Evolutionary conservation across 2,329 filamentous ascomycete species (phyloP).

Genomic region (Fusarium torulosum): DNA sequence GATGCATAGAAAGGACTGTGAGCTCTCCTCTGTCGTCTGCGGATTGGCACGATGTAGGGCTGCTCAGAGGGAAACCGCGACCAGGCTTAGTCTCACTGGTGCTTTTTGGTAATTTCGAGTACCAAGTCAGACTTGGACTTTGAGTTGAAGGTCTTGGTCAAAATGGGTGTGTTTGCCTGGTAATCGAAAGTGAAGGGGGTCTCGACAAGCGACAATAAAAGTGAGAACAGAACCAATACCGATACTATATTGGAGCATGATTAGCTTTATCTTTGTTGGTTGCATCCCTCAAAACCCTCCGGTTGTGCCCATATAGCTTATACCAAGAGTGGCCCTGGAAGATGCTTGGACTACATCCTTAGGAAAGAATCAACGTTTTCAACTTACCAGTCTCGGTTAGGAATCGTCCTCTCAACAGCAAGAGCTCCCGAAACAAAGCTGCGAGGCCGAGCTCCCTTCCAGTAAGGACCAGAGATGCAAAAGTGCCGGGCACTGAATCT

Average conservation of each 20-base stretch:
- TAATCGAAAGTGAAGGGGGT: neutral
- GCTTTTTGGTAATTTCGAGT: neutral
- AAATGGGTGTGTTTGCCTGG: neutral
- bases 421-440: neutral
- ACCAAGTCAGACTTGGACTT: neutral
- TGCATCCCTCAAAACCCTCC: neutral
- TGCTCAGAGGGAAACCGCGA: neutral
- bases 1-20: neutral
- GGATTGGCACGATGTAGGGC: neutral
- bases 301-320: too few relatives aligned
- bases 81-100: neutral
- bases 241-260: neutral
- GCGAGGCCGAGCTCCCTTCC: neutral
- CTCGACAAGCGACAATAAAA: neutral
- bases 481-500: neutral
- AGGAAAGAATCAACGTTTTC: neutral
- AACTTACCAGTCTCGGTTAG: constrained; percentile 2
- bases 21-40: neutral
- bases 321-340: neutral
- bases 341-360: neutral
- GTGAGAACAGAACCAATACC: neutral
- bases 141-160: neutral
- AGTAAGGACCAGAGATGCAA: neutral
- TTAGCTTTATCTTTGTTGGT: neutral
- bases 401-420: neutral